Evolutionary conservation across 176 grass and related monocot genomes (phyloP).

Genomic region (Eleusine coracana): DNA sequence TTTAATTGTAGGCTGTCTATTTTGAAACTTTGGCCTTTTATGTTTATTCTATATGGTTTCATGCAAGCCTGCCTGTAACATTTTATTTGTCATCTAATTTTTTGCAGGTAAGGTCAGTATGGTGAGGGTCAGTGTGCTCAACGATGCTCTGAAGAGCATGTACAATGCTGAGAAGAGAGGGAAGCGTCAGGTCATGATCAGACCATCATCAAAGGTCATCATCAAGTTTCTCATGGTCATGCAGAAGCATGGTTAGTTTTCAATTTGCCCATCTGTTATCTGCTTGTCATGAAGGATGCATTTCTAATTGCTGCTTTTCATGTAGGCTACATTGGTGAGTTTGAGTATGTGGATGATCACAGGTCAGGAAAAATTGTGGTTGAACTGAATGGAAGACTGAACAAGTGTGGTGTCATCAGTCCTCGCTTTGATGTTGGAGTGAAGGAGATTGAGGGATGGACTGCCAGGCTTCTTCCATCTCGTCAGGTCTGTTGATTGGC

Average conservation of each 20-base stretch:
- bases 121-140: constrained; percentile 69
- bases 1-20: not conserved
- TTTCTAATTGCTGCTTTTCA: not conserved
- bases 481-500: constrained; percentile 46
- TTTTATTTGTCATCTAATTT: not conserved
- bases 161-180: constrained; percentile 82
- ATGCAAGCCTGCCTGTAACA: not conserved
- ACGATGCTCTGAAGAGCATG: constrained; percentile 81
- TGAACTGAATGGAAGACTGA: constrained; percentile 66
- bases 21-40: not conserved
- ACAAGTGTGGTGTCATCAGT: constrained; percentile 74
- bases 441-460: constrained; percentile 74
- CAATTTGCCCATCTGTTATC: not conserved
- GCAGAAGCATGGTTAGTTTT: constrained; percentile 73
- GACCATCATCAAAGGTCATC: constrained; percentile 78
- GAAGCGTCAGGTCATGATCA: constrained; percentile 76
- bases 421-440: constrained; percentile 76
- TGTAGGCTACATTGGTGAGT: constrained; percentile 72
- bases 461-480: constrained; percentile 59
- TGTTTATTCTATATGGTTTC: not conserved
- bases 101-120: constrained; percentile 45
- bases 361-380: constrained; percentile 66
- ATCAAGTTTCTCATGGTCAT: constrained; percentile 79
- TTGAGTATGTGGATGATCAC: constrained; percentile 71
- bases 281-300: not conserved